Evolutionary conservation across 495 filamentous ascomycete genomes (phyloP).

Genomic region (Podospora pseudoanserina): DNA sequence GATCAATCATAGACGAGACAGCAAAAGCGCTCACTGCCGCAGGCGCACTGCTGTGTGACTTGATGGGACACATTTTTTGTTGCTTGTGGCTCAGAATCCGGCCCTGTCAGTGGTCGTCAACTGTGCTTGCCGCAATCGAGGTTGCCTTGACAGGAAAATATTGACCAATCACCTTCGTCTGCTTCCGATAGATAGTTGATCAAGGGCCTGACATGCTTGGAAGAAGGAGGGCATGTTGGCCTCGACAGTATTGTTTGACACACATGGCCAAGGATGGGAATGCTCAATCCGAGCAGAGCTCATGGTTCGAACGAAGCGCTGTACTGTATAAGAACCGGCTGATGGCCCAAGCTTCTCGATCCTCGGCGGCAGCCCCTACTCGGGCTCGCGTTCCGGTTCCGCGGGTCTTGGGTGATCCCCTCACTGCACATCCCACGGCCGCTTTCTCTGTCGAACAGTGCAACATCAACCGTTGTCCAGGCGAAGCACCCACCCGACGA

Average conservation of each 20-base stretch:
- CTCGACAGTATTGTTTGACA: not conserved
- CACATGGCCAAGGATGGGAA: not conserved
- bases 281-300: not conserved
- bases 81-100: not conserved
- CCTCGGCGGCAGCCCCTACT: not conserved
- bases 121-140: not conserved
- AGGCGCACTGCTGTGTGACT: not conserved
- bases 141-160: not conserved
- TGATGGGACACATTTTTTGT: not conserved
- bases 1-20: not conserved
- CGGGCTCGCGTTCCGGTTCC: not conserved
- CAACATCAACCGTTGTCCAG: not conserved
- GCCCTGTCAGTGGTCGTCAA: not conserved
- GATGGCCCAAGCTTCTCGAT: not conserved
- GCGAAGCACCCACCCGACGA: not conserved
- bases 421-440: not conserved
- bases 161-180: not conserved
- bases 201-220: not conserved
- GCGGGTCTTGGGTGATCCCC: not conserved
- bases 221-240: not conserved
- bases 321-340: not conserved
- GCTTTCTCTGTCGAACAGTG: not conserved
- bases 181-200: not conserved
- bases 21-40: not conserved
- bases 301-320: not conserved